Percentiles rank a stretch among this genome's conserved stretches.
Evolutionary conservation across 257 asterid species (phyloP).

Genomic region (Cruciata laevipes): DNA sequence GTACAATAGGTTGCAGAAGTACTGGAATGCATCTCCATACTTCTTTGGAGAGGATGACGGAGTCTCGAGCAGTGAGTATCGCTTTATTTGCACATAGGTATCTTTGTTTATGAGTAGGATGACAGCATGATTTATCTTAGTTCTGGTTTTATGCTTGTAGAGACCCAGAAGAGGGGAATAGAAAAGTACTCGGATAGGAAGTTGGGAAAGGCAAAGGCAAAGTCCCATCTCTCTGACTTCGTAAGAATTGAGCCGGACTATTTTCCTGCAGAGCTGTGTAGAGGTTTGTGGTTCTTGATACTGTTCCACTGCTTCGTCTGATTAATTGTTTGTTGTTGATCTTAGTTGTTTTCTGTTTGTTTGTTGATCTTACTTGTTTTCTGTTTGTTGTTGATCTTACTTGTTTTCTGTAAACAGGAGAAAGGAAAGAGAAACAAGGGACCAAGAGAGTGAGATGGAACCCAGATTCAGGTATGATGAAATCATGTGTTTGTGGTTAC

Average conservation of each 20-base stretch:
- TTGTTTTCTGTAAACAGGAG: constrained; percentile 29
- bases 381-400: constrained; percentile 5
- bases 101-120: constrained; percentile 14
- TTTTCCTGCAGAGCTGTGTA: constrained; percentile 65
- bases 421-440: constrained; percentile 25
- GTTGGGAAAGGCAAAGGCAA: constrained; percentile 17
- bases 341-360: constrained; percentile 2
- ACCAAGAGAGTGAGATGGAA: constrained; percentile 49
- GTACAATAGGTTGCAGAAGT: constrained; percentile 30
- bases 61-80: constrained; percentile 35
- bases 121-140: not conserved
- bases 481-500: not conserved
- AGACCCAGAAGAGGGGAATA: constrained; percentile 35
- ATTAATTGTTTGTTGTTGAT: not conserved
- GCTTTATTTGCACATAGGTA: not conserved
- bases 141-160: constrained; percentile 25
- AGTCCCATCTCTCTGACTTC: constrained; percentile 39
- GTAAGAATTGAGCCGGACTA: constrained; percentile 38
- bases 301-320: not conserved
- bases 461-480: constrained; percentile 33
- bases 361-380: constrained; percentile 5
- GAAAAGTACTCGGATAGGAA: constrained; percentile 50
- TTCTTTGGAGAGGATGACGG: constrained; percentile 35
- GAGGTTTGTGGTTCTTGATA: constrained; percentile 29
- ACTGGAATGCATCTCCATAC: constrained; percentile 46